phyloP scores from a whole-genome alignment of 306 rosid genomes.

The Ziziphus jujuba region DNA sequence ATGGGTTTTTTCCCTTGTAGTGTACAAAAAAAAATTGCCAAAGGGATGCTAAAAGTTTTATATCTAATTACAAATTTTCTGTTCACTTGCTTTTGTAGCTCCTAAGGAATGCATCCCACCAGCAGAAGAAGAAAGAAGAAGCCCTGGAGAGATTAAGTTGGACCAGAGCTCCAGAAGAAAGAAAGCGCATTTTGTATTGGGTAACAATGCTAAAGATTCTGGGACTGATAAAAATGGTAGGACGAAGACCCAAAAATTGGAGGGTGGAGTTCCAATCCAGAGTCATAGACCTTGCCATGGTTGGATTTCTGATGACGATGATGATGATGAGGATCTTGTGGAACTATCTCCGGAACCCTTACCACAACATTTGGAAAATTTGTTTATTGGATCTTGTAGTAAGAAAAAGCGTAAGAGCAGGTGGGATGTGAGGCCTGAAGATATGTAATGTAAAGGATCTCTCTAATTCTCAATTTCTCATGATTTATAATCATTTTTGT shows the following conservation, averaged over 20 bases:
- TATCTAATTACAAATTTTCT: no score
- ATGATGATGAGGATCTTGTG: slow-evolving; percentile 19
- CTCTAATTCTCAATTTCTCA: neutral
- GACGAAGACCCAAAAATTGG: no score
- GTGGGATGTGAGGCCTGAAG: slow-evolving; percentile 56
- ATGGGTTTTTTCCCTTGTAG: no score
- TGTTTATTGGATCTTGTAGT: slow-evolving; percentile 15
- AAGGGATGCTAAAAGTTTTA: no score
- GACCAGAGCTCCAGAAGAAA: no score
- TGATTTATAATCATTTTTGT: neutral
- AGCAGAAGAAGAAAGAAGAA: slow-evolving; percentile 9
- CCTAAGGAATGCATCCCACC: slow-evolving; percentile 4
- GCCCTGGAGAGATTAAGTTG: neutral
- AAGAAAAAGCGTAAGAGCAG: slow-evolving; percentile 41
- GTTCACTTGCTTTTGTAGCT: slow-evolving; percentile 26
- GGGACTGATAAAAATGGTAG: no score
- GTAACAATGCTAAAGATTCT: no score
- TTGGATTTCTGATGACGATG: slow-evolving; percentile 34
- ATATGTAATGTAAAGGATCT: slow-evolving; percentile 7
- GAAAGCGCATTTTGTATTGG: no score
- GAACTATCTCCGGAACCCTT: slow-evolving; percentile 26
- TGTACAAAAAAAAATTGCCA: no score
- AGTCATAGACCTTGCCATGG: slow-evolving; percentile 47
- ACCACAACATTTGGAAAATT: slow-evolving; percentile 23
- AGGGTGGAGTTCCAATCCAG: neutral